Percentiles rank a stretch among this genome's conserved stretches.
Evolutionary conservation across 2,329 filamentous ascomycete species (phyloP).

Genomic region (Calonectria leucothoes): DNA sequence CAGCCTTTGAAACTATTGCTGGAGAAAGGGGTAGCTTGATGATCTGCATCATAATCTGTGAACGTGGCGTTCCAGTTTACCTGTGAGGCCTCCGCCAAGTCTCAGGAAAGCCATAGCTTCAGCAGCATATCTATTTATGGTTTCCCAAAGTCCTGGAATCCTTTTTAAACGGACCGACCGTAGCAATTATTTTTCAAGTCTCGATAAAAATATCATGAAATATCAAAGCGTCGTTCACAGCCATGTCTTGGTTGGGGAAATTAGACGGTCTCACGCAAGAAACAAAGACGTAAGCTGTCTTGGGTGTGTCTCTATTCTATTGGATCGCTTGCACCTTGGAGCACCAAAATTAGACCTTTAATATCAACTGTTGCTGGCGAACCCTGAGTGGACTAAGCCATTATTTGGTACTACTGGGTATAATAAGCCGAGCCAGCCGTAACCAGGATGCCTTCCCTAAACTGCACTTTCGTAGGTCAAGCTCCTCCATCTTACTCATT

Average conservation of each 20-base stretch:
- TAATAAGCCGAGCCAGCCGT: not conserved
- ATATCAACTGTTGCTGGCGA: not conserved
- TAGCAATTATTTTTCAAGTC: not conserved
- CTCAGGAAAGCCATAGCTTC: not conserved
- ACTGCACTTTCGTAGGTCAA: not conserved
- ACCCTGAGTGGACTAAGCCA: too few species aligned
- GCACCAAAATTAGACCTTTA: not conserved
- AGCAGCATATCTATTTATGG: not conserved
- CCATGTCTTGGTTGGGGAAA: not conserved
- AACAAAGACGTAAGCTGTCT: not conserved
- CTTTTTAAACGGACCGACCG: not conserved
- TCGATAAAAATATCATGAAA: not conserved
- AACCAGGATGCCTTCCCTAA: not conserved
- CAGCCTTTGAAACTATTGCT: not conserved
- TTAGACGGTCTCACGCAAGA: not conserved
- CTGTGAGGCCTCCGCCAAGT: not conserved
- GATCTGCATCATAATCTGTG: not conserved
- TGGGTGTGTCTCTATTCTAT: not conserved
- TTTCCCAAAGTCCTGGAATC: not conserved
- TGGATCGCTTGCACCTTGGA: not conserved
- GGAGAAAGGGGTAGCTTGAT: not conserved
- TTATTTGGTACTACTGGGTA: not conserved
- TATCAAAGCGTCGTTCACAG: not conserved
- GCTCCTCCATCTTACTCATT: too few species aligned
- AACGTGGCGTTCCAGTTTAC: not conserved